Evolutionary conservation across 164 flowering plant genomes (phyloP), one percentile per base, ranked within the genome.

Genomic region (Vitis riparia): DNA sequence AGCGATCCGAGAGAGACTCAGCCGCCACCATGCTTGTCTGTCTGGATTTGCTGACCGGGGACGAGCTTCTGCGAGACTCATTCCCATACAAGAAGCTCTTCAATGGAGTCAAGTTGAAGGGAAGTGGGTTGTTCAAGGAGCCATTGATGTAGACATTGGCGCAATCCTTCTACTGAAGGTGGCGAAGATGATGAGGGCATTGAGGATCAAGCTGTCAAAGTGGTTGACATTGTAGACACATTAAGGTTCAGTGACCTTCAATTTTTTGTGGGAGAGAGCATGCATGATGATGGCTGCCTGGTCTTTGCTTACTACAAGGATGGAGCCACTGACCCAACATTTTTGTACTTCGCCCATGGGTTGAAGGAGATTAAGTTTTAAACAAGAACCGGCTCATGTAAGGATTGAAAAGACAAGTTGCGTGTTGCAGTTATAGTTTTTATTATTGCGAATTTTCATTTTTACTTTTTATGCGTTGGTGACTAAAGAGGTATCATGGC

Each of bases 161-260:
- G 98, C 98, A 5, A 92, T 62, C 97, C 98, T 67, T 94, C 97
- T 69, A 95, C 97, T 0, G 98, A 94, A 78, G 98, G 94, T 70
- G 96, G 75, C 11, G 91, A 52, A 0, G 95, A 89, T 0, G 98
- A 90, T 68, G 98, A 92, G 58, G 92, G 95, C 55, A 95, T 92
- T 44, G 92, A 91, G 74, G 97, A 92, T 74, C 86, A 85, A 67
- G 72, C 86, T 66, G 89, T 77, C 9, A 94, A 91, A 81, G 97
- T 92, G 13, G 98, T 94, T 29, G 97, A 94, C 65, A 94, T 92
- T 65, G 93, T 90, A 12, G 98, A 90, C 78, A 90, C 97, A 0
- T 94, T 92, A 23, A 23, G 27, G 27, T 23, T 23, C 27, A 23
- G 27, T 23, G 27, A 23, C 27, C 27, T 23, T 23, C 27, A 23